These are phyloP conservation scores for Yarrowia sp. DNA, from an alignment of 805 yeast species.

Conservation along the genomic window DNA sequence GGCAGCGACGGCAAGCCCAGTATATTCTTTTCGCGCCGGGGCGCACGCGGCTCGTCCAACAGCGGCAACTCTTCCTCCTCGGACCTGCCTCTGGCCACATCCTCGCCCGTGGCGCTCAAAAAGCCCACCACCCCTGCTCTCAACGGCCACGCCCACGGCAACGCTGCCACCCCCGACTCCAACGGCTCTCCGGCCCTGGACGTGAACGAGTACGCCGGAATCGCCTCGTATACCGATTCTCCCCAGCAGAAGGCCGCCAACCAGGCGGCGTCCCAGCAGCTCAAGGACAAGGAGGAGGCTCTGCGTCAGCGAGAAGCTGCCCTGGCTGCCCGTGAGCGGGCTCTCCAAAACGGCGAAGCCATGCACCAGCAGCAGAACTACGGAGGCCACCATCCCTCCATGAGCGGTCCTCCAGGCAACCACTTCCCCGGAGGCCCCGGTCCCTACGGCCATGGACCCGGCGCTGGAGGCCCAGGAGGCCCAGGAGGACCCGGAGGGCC, in stretches of 20 bases:
- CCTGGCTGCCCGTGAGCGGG: slow-evolving; percentile 27
- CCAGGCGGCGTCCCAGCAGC: slow-evolving; percentile 16
- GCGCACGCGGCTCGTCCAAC: slow-evolving; percentile 21
- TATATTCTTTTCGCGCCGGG: slow-evolving; percentile 21
- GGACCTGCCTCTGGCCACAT: slow-evolving; percentile 29
- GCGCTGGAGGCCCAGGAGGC: too few species aligned
- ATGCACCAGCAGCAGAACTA: slow-evolving; percentile 16
- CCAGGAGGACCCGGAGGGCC: background rate
- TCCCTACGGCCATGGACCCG: slow-evolving; percentile 29
- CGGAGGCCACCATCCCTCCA: background rate
- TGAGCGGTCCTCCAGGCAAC: slow-evolving; percentile 10
- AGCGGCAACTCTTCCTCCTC: slow-evolving; percentile 15
- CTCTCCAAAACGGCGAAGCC: slow-evolving; percentile 35
- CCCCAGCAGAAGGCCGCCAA: slow-evolving; percentile 32
- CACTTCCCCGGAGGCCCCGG: slow-evolving; percentile 28
- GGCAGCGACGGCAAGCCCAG: slow-evolving; percentile 18
- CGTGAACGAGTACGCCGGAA: slow-evolving; percentile 28
- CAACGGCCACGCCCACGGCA: slow-evolving; percentile 14
- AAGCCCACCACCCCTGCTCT: slow-evolving; percentile 16
- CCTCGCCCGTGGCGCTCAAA: slow-evolving; percentile 23
- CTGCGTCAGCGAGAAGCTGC: slow-evolving; percentile 37
- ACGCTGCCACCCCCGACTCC: slow-evolving; percentile 20
- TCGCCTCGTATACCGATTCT: slow-evolving; percentile 9
- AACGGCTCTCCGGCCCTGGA: slow-evolving; percentile 33
- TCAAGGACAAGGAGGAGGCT: slow-evolving; percentile 39